Conservation (phyloP, 2,329 filamentous ascomycete species). For the Teratosphaeriaceae sp. region DNA sequence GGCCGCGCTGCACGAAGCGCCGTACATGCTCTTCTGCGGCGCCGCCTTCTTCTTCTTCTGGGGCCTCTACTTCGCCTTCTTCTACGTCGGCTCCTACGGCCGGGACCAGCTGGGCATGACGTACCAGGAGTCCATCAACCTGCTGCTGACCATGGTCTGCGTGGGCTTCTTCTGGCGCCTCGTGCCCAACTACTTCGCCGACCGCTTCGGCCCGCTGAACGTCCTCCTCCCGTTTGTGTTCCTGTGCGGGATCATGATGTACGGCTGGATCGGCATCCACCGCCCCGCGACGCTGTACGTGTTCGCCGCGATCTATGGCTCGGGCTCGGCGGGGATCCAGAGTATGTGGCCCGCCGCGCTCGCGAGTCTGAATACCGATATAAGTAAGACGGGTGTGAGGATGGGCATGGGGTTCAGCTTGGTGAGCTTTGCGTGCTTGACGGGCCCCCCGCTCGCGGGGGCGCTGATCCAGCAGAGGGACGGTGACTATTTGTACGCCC, state of each 20-base stretch:
- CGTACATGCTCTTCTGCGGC: slow-evolving; percentile 36
- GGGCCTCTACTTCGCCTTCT: slow-evolving; percentile 38
- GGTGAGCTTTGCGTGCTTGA: slow-evolving; percentile 38
- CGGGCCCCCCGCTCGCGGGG: slow-evolving; percentile 43
- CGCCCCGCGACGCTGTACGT: slow-evolving; percentile 33
- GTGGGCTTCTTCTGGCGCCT: slow-evolving; percentile 51
- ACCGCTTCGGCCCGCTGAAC: slow-evolving; percentile 51
- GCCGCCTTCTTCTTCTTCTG: slow-evolving; percentile 44
- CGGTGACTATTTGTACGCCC: slow-evolving; percentile 39
- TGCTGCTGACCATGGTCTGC: slow-evolving; percentile 53
- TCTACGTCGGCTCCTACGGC: slow-evolving; percentile 38
- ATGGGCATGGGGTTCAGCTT: slow-evolving; percentile 45
- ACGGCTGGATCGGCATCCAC: slow-evolving; percentile 50
- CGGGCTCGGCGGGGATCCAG: slow-evolving; percentile 40
- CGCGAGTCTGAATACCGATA: slow-evolving; percentile 39
- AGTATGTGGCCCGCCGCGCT: slow-evolving; percentile 40
- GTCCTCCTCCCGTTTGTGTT: slow-evolving; percentile 47
- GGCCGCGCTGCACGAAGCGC: slow-evolving; percentile 34
- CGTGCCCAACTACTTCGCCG: slow-evolving; percentile 48
- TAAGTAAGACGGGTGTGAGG: slow-evolving; percentile 40
- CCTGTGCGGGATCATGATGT: slow-evolving; percentile 43
- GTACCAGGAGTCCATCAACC: slow-evolving; percentile 45
- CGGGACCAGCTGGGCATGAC: slow-evolving; percentile 36
- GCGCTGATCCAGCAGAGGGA: slow-evolving; percentile 35
- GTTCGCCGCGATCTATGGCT: slow-evolving; percentile 41